phyloP scores from a whole-genome alignment of 2,329 filamentous ascomycete species.

The Botrytis fabae region DNA sequence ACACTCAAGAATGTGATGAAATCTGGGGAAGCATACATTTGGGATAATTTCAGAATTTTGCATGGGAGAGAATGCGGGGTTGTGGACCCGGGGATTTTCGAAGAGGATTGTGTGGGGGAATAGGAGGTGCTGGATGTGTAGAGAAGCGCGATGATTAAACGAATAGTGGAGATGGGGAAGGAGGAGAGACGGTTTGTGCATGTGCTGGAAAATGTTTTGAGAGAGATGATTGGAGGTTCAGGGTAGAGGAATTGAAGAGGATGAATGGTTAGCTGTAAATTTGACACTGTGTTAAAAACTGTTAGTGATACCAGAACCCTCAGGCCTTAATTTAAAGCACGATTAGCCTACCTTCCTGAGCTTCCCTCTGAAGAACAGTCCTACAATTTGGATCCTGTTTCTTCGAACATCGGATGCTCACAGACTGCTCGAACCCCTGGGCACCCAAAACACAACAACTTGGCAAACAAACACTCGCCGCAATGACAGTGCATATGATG shows the following conservation, averaged over 20 bases:
- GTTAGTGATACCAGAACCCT: not conserved
- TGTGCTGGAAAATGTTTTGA: not conserved
- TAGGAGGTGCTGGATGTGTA: not conserved
- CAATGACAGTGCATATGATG: not conserved
- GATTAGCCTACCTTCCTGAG: fast-evolving
- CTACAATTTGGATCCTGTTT: too few species aligned
- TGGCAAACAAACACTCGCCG: not conserved
- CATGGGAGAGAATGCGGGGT: not conserved
- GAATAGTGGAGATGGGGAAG: not conserved
- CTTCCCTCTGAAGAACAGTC: not conserved
- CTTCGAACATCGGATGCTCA: not conserved
- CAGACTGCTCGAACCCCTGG: not conserved
- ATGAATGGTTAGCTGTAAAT: not conserved
- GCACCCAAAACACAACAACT: not conserved
- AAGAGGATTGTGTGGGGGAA: not conserved
- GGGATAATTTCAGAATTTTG: not conserved
- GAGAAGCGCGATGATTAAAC: not conserved
- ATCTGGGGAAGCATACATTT: not conserved
- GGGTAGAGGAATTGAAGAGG: not conserved
- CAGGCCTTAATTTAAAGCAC: not conserved
- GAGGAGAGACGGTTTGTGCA: not conserved
- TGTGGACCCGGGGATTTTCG: not conserved
- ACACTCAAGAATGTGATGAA: not conserved
- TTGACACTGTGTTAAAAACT: fast-evolving
- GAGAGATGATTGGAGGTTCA: not conserved